A percentile compares a stretch with the other conserved stretches of the same genome.
Conservation (phyloP, 2,329 filamentous ascomycete species). For the Epichloe glyceriae region DNA sequence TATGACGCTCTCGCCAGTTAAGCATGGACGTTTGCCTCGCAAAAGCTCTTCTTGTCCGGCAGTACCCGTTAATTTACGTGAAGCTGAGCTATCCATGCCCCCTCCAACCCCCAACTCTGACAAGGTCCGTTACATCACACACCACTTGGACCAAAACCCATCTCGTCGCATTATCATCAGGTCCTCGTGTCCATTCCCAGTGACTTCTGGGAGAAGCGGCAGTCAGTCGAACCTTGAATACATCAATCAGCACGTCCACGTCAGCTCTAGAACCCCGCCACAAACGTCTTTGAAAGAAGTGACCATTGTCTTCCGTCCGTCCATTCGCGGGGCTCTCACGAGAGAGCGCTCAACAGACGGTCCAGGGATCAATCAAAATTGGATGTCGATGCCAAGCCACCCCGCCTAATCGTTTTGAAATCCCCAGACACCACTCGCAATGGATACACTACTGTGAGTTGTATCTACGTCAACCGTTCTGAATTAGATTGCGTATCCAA, state of each 20-base stretch:
- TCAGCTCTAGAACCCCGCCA: neutral
- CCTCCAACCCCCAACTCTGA: neutral
- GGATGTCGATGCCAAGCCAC: neutral
- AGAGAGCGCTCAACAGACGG: neutral
- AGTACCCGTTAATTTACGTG: neutral
- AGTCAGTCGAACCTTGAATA: neutral
- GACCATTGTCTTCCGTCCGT: neutral
- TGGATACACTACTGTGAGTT: conserved; percentile 52
- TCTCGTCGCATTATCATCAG: too few relatives aligned
- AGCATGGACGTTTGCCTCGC: neutral
- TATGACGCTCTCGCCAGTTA: neutral
- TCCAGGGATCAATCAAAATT: neutral
- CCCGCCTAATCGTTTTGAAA: neutral
- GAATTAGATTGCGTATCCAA: neutral
- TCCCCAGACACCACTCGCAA: conserved; percentile 14
- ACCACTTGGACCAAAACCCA: neutral
- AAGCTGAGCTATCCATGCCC: neutral
- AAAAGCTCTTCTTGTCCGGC: neutral
- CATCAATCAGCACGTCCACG: neutral
- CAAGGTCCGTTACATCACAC: neutral
- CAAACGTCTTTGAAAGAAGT: neutral
- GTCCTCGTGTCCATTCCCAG: too few relatives aligned
- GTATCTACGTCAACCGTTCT: neutral
- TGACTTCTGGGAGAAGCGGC: neutral
- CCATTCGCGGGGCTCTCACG: neutral